A percentile compares a stretch with the other conserved stretches of the same genome.
Evolutionary conservation across 148 eudicot genomes (phyloP).

Genomic region (Spergularia bocconei): DNA sequence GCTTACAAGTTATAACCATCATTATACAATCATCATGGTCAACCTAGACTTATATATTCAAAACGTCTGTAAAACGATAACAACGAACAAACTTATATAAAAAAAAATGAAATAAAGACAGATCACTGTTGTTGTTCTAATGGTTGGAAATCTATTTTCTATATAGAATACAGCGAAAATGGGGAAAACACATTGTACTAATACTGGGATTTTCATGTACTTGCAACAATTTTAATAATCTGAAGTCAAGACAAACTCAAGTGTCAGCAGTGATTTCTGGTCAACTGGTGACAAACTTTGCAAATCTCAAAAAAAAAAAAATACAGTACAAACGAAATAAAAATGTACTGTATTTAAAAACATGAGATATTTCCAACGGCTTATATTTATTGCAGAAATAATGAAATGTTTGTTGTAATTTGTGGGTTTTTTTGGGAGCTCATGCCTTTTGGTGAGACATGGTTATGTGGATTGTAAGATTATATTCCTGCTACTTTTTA

Average conservation of each 20-base stretch:
- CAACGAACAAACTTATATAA: too few species aligned
- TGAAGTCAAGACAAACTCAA: slow-evolving; percentile 20
- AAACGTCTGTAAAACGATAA: too few species aligned
- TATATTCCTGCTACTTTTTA: slow-evolving; percentile 12
- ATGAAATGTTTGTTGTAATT: not conserved
- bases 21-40: too few species aligned
- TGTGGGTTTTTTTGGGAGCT: not conserved
- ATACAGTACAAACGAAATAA: not conserved
- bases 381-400: not conserved
- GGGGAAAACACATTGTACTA: too few species aligned
- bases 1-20: too few species aligned
- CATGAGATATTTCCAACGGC: not conserved
- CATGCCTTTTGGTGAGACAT: not conserved
- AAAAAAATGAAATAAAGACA: too few species aligned
- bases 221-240: not conserved
- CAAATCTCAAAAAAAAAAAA: slow-evolving; percentile 5
- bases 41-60: too few species aligned
- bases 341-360: too few species aligned
- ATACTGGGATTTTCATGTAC: too few species aligned
- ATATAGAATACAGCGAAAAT: too few species aligned
- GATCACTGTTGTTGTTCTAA: too few species aligned
- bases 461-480: slow-evolving; percentile 6
- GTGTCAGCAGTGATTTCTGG: slow-evolving; percentile 12
- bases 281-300: slow-evolving; percentile 20
- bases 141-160: too few species aligned